These are phyloP conservation scores for Pythium dissotocum DNA, from an alignment of 352 stramenopile genomes.

Conservation along the genomic window DNA sequence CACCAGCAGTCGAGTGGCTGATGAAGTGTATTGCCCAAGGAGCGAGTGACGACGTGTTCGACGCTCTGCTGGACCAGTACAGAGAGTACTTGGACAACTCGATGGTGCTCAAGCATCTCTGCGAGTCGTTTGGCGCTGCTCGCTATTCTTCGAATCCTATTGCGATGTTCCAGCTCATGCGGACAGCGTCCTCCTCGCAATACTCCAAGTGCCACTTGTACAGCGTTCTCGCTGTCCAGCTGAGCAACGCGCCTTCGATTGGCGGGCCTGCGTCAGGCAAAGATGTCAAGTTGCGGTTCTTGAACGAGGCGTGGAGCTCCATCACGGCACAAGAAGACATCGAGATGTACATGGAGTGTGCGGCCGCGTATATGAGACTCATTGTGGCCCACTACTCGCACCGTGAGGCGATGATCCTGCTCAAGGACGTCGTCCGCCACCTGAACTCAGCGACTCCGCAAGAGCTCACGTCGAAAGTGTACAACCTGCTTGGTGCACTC, in stretches of 20 bases:
- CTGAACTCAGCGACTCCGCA: constrained; percentile 62
- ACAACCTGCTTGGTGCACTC: constrained; percentile 65
- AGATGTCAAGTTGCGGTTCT: constrained; percentile 67
- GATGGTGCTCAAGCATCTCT: constrained; percentile 90
- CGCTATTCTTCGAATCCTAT: constrained; percentile 60
- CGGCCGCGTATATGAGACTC: constrained; percentile 83
- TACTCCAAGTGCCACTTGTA: constrained; percentile 71
- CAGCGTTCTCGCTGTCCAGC: constrained; percentile 63
- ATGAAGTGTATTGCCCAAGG: constrained; percentile 64
- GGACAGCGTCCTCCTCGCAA: constrained; percentile 47
- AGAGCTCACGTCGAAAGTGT: constrained; percentile 60
- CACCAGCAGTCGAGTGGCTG: constrained; percentile 87
- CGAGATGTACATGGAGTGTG: constrained; percentile 79
- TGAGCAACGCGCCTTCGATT: constrained; percentile 41
- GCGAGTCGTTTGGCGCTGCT: constrained; percentile 64
- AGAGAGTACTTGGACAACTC: constrained; percentile 80
- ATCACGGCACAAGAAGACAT: constrained; percentile 77
- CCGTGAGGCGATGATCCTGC: constrained; percentile 78
- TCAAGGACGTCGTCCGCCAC: constrained; percentile 85
- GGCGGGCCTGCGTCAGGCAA: constrained; percentile 28
- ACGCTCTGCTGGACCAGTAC: constrained; percentile 77
- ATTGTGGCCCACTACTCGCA: constrained; percentile 84
- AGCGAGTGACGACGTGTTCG: constrained; percentile 48
- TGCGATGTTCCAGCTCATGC: constrained; percentile 74
- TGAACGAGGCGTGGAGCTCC: constrained; percentile 85